phyloP scores from a whole-genome alignment of 768 basidiomycete species.

The Pisolithus microcarpus region DNA sequence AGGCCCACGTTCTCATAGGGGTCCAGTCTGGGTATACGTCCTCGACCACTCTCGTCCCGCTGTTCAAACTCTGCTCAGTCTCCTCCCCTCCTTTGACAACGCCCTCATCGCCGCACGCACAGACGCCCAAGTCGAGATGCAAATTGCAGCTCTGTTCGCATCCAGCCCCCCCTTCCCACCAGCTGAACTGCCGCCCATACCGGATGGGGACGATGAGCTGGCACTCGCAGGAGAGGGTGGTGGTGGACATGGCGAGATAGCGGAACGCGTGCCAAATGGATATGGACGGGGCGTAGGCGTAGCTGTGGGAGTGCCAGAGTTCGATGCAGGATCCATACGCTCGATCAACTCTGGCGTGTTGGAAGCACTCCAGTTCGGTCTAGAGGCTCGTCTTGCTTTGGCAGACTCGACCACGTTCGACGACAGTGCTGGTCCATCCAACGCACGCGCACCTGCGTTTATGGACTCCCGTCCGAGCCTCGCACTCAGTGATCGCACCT shows the following conservation, averaged over 20 bases:
- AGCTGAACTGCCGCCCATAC: conserved; percentile 46
- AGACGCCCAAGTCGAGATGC: conserved; percentile 62
- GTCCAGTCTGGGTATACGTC: conserved; percentile 88
- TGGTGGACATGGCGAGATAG: too few species aligned
- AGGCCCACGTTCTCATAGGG: conserved; percentile 35
- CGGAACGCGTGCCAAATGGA: too few species aligned
- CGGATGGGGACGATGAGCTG: conserved; percentile 20
- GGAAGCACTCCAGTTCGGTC: conserved; percentile 33
- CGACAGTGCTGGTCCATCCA: conserved; percentile 4
- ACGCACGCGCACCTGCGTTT: conserved; percentile 13
- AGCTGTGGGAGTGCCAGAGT: conserved; percentile 6
- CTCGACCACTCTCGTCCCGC: conserved; percentile 69
- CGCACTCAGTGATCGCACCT: conserved; percentile 24
- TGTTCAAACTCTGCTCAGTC: conserved; percentile 70
- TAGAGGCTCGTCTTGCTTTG: conserved; percentile 42
- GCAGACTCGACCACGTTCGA: conserved; percentile 24
- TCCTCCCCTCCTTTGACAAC: conserved; percentile 54
- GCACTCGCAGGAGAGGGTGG: conserved; percentile 6
- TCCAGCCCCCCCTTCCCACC: conserved; percentile 78
- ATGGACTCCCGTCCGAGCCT: conserved; percentile 21
- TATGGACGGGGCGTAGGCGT: too few species aligned
- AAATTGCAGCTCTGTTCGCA: conserved; percentile 71
- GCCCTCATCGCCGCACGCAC: conserved; percentile 70
- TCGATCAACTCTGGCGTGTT: conserved; percentile 45
- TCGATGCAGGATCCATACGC: conserved; percentile 30